Evolutionary conservation across 164 flowering plant genomes (phyloP).

Genomic region (Berberis thunbergii): DNA sequence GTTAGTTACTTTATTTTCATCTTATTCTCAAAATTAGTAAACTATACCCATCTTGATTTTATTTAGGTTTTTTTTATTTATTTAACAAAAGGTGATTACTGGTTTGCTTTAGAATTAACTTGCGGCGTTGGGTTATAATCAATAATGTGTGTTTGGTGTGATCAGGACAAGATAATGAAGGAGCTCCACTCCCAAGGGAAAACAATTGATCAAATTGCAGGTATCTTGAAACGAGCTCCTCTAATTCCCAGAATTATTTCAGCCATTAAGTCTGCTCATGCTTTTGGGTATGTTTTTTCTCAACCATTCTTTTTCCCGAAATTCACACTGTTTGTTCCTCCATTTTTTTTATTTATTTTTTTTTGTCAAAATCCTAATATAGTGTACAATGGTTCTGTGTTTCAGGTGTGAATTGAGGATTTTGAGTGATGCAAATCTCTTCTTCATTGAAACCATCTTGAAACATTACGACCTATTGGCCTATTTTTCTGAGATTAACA

Average conservation of each 20-base stretch:
- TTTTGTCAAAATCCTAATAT: background rate
- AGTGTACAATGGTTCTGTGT: background rate
- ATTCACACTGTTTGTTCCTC: too few relatives aligned
- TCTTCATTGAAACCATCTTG: conserved; percentile 70
- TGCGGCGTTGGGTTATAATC: background rate
- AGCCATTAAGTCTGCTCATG: conserved; percentile 52
- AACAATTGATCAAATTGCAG: conserved; percentile 46
- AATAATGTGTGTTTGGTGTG: background rate
- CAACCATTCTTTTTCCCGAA: too few relatives aligned
- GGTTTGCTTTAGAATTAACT: background rate
- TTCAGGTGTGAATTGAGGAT: conserved; percentile 74
- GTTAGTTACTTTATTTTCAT: conserved; percentile 21
- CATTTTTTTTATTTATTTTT: background rate
- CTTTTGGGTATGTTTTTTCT: conserved; percentile 41
- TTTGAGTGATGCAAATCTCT: conserved; percentile 70
- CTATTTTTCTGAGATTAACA: conserved; percentile 57
- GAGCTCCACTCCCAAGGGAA: conserved; percentile 21
- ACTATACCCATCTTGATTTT: background rate
- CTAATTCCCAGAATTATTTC: conserved; percentile 40
- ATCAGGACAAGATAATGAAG: conserved; percentile 35
- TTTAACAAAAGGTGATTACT: background rate
- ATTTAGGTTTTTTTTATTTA: background rate
- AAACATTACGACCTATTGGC: conserved; percentile 49
- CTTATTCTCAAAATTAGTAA: background rate
- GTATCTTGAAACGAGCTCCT: conserved; percentile 38